Percentiles rank a stretch among this genome's conserved stretches.
Conservation (phyloP, 495 filamentous ascomycete genomes). For the Niebla homalea region DNA sequence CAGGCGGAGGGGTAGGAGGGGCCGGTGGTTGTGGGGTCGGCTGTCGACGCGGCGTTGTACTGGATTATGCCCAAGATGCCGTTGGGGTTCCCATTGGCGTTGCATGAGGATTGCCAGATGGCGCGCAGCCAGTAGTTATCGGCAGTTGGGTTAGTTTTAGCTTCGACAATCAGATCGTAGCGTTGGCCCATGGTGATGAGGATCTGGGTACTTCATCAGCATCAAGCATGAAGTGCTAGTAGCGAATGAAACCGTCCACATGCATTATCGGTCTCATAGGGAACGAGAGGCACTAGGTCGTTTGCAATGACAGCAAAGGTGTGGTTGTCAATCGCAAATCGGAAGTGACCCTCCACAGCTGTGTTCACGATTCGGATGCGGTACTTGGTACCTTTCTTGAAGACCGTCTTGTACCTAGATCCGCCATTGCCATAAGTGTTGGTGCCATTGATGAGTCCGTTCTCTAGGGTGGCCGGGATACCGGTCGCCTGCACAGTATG, state of each 20-base stretch:
- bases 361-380: constrained; percentile 39
- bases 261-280: constrained; percentile 30
- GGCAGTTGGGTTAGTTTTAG: constrained; percentile 15
- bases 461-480: neutral
- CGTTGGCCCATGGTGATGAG: constrained; percentile 19
- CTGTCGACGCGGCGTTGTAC: neutral
- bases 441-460: neutral
- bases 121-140: constrained; percentile 27
- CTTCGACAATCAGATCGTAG: constrained; percentile 22
- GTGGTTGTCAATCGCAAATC: constrained; percentile 39
- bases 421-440: neutral
- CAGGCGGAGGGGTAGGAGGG: neutral
- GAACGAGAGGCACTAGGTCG: constrained; percentile 39
- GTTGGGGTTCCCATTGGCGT: neutral
- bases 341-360: constrained; percentile 33
- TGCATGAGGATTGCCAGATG: constrained; percentile 9
- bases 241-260: too few relatives aligned
- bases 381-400: constrained; percentile 19
- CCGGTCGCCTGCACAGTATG: neutral
- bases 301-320: constrained; percentile 35
- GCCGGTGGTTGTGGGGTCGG: neutral
- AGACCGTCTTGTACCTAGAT: neutral
- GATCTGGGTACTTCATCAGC: too few relatives aligned
- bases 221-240: too few relatives aligned
- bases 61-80: neutral